Evolutionary conservation across 352 stramenopile genomes (phyloP), one percentile per base, ranked within the genome.

Genomic region (Globisporangium ultimum): DNA sequence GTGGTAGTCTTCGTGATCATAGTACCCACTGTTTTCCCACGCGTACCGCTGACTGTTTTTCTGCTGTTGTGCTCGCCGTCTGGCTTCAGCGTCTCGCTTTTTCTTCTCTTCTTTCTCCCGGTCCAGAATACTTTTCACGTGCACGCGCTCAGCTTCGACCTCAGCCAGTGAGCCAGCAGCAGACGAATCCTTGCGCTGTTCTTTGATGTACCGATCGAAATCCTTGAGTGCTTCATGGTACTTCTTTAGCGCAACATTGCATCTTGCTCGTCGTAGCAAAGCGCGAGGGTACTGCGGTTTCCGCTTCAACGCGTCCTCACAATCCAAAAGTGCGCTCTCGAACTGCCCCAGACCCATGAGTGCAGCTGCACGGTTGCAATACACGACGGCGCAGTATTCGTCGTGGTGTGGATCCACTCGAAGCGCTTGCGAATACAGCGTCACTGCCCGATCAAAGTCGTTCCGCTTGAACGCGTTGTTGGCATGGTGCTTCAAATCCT

Each of bases 301-400:
- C 12, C 80, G 70, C 57, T 79, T 63, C 38, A 95, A 47, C 0
- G 86, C 80, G 11, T 87, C 75, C 21, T 91, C 81, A 42, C 86
- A 95, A 63, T 95, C 86, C 8, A 84, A 57, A 1, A 93, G 70
- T 2, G 84, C 86, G 14, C 71, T 84, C 41, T 84, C 67, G 55
- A 76, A 91, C 21, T 76, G 67, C 32, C 84, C 68, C 46, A 93
- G 55, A 5, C 71, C 76, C 86, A 95, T 95, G 22, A 88, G 70
- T 38, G 86, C 86, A 21, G 86, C 86, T 3, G 86, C 83, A 40
- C 86, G 79, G 54, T 95, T 95, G 68, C 84, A 91, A 47, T 86
- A 89, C 48, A 95, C 77, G 41, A 91, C 72, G 1, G 80, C 79
- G 55, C 82, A 91, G 61, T 83, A 93, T 48, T 84, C 72, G n/a